Evolutionary conservation across 352 stramenopile species (phyloP).

Genomic region (Peronospora tabacina): DNA sequence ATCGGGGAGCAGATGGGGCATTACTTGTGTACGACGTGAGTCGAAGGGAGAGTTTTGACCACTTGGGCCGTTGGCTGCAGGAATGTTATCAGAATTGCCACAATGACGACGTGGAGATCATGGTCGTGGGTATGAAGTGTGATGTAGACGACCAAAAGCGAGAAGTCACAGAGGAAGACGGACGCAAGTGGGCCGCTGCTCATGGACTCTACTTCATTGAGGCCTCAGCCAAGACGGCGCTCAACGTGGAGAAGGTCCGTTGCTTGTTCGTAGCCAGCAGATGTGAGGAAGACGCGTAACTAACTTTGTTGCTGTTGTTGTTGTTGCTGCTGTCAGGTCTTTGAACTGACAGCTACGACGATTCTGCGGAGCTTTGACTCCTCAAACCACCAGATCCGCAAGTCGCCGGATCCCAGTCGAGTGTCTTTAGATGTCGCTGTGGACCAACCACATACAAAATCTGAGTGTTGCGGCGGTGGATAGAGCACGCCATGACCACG

Average conservation of each 20-base stretch:
- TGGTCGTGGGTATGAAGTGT: conserved; percentile 84
- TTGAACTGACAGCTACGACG: conserved; percentile 57
- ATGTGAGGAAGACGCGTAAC: neutral
- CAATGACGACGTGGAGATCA: conserved; percentile 77
- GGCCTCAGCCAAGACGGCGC: conserved; percentile 70
- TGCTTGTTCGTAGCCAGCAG: neutral
- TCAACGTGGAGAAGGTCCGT: conserved; percentile 72
- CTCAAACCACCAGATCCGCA: conserved; percentile 49
- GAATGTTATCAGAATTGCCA: conserved; percentile 83
- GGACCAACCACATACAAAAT: conserved; percentile 19
- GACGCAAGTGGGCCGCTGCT: conserved; percentile 45
- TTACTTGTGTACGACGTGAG: conserved; percentile 86
- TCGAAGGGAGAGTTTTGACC: conserved; percentile 69
- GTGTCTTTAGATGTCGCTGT: conserved; percentile 35
- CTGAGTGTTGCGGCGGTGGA: conserved; percentile 33
- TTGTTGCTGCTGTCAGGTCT: conserved; percentile 30
- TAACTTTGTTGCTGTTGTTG: conserved; percentile 2
- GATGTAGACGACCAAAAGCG: conserved; percentile 50
- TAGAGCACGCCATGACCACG: conserved; percentile 3
- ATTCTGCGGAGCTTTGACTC: conserved; percentile 77
- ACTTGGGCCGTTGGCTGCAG: conserved; percentile 68
- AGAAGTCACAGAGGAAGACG: conserved; percentile 63
- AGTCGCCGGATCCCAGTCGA: conserved; percentile 28
- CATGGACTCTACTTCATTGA: conserved; percentile 81
- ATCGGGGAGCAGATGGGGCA: conserved; percentile 78